Evolutionary conservation across 805 yeast genomes (phyloP), one percentile per base, ranked within the genome.

Genomic region (Yamadazyma scolyti): DNA sequence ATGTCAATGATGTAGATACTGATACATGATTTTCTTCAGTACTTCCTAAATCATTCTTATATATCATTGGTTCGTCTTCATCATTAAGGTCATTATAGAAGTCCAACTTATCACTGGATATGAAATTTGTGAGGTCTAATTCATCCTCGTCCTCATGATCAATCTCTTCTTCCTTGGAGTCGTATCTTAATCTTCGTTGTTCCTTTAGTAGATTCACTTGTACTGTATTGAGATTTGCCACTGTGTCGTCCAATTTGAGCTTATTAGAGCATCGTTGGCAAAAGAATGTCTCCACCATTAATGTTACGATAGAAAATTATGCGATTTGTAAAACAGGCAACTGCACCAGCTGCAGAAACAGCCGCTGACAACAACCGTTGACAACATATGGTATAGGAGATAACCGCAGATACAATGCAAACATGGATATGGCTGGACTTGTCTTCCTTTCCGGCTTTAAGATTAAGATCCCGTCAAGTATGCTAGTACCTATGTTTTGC

Each of bases 241-340:
- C 50, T 0, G 86, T 71, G 9, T 68, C 68, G 48, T 82, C 84
- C 4, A 80, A 55, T 9, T 52, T 48, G 19, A 82, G 48, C 1
- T 84, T 82, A 13, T 73, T 61, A 36, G 73, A 67, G 52, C 90
- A 82, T 43, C 76, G 58, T 47, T 76, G 83, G 54, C 93, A 82
- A 16, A 48, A 36, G 34, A 59, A 51, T 5, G 19, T 25, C 10
- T 16, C 13, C 5, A 17, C 20, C 31, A 28, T 28, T 10, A 26
- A 28, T 12, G 11, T 24, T 14, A 25, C 23, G 37, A 28, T 10
- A n/a, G n/a, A n/a, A n/a, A n/a, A n/a, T n/a, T n/a, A n/a, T n/a
- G n/a, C n/a, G n/a, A n/a, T n/a, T n/a, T n/a, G n/a, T n/a, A n/a
- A n/a, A n/a, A n/a, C n/a, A n/a, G n/a, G n/a, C n/a, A n/a, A n/a